Evolutionary conservation across 2,329 filamentous ascomycete genomes (phyloP).

Genomic region (Leptosphaerulina australis): DNA sequence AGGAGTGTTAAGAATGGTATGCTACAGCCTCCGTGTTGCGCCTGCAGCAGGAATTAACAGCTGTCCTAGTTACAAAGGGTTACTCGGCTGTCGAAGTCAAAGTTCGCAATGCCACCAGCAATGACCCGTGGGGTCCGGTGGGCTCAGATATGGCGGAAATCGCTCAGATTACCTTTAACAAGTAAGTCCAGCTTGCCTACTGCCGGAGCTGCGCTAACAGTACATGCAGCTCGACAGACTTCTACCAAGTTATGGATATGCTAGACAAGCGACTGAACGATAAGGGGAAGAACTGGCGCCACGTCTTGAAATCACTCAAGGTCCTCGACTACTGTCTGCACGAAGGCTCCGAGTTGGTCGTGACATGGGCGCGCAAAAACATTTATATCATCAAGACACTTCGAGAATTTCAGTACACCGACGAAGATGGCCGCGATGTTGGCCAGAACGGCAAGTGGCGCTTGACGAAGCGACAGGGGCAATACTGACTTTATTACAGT

Average conservation of each 20-base stretch:
- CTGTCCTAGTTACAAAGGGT: slow-evolving; percentile 81
- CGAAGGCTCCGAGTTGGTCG: slow-evolving; percentile 93
- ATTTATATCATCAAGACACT: slow-evolving; percentile 99
- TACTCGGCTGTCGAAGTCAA: slow-evolving; percentile 97
- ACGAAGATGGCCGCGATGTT: slow-evolving; percentile 93
- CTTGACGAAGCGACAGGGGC: neutral
- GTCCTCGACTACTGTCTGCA: slow-evolving; percentile 98
- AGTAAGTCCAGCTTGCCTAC: slow-evolving; percentile 63
- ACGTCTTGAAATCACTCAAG: slow-evolving; percentile 96
- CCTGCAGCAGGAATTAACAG: slow-evolving; percentile 3
- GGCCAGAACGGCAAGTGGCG: slow-evolving; percentile 83
- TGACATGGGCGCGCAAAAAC: slow-evolving; percentile 97
- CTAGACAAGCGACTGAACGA: slow-evolving; percentile 97
- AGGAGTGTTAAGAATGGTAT: slow-evolving; percentile 76
- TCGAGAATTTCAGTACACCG: slow-evolving; percentile 94
- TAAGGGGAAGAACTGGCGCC: slow-evolving; percentile 99
- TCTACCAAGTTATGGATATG: slow-evolving; percentile 99
- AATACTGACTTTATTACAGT: slow-evolving; percentile 62
- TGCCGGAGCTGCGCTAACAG: slow-evolving; percentile 33
- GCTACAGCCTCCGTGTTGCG: slow-evolving; percentile 4
- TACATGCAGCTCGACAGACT: slow-evolving; percentile 79
- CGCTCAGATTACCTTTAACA: slow-evolving; percentile 95
- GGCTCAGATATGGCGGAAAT: slow-evolving; percentile 99
- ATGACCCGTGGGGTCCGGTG: slow-evolving; percentile 97
- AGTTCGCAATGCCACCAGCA: slow-evolving; percentile 82